Conservation (phyloP, 768 basidiomycete genomes). For the Xerocomus spinulosus region DNA sequence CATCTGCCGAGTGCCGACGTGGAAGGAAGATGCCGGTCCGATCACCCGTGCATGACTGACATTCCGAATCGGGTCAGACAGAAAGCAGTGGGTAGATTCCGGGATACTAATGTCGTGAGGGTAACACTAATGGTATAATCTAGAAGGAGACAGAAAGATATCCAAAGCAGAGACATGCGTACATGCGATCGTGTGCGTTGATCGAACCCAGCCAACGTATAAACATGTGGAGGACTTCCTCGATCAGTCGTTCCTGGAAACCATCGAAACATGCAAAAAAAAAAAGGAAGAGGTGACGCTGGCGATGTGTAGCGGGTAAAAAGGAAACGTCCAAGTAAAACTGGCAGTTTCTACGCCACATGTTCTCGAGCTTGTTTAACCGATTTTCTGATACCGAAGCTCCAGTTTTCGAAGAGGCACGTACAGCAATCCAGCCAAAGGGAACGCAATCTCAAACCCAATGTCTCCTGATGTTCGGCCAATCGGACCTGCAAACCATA, state of each 20-base stretch:
- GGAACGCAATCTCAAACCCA: constrained; percentile 60
- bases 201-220: constrained; percentile 1
- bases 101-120: neutral
- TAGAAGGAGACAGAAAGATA: neutral
- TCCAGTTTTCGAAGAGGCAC: constrained; percentile 52
- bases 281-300: constrained; percentile 2
- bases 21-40: too few relatives aligned
- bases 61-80: too few relatives aligned
- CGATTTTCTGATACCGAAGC: constrained; percentile 30
- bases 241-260: constrained; percentile 16
- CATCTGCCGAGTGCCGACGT: too few relatives aligned
- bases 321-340: constrained; percentile 5
- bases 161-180: neutral
- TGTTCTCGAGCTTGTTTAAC: constrained; percentile 9
- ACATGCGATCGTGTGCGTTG: constrained; percentile 2
- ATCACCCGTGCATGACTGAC: too few relatives aligned
- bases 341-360: constrained; percentile 7
- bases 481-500: constrained; percentile 68
- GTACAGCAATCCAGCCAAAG: constrained; percentile 45
- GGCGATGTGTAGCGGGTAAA: neutral
- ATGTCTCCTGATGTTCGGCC: constrained; percentile 64
- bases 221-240: constrained; percentile 7
- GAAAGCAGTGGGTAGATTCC: too few relatives aligned
- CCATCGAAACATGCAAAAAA: constrained; percentile 14
- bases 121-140: neutral